A percentile compares a stretch with the other conserved stretches of the same genome.
phyloP scores from a whole-genome alignment of 192 early-diverging fungal species.

The Coemansia sp. region DNA sequence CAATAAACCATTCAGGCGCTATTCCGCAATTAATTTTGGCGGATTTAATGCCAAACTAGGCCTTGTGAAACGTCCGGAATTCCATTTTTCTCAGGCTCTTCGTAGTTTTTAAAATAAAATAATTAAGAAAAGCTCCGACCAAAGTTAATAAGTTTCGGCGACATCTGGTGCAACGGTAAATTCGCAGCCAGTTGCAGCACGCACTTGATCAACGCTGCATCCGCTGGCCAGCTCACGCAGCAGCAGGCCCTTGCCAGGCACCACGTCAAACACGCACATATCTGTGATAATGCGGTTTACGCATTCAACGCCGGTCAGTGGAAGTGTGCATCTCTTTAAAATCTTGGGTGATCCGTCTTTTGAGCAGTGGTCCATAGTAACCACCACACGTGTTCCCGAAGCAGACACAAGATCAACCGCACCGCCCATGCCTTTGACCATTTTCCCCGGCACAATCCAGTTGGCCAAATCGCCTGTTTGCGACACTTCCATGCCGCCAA shows the following conservation, averaged over 20 bases:
- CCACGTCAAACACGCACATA: constrained; percentile 68
- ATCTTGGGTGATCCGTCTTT: constrained; percentile 72
- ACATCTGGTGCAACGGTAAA: constrained; percentile 54
- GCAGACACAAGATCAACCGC: constrained; percentile 78
- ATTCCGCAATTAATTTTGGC: constrained; percentile 1
- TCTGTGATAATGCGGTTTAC: constrained; percentile 68
- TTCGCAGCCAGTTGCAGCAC: constrained; percentile 54
- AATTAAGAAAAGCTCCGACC: neutral
- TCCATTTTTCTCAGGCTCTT: neutral
- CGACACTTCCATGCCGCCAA: constrained; percentile 64
- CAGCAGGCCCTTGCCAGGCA: constrained; percentile 42
- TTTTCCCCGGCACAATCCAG: constrained; percentile 80
- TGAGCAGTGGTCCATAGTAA: constrained; percentile 64
- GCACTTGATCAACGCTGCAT: constrained; percentile 62
- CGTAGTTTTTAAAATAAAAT: neutral
- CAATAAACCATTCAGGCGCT: neutral
- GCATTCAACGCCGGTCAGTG: constrained; percentile 67
- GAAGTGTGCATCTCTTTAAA: constrained; percentile 64
- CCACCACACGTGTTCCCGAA: constrained; percentile 64
- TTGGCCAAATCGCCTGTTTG: constrained; percentile 71
- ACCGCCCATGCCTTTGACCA: constrained; percentile 81
- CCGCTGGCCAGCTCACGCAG: constrained; percentile 62
- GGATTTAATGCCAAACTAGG: constrained; percentile 1
- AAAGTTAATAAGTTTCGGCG: constrained; percentile 24
- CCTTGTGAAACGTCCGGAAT: neutral